Evolutionary conservation across 176 grass and related monocot genomes (phyloP), one percentile per base, ranked within the genome.

Genomic region (Alopecurus myosuroides): DNA sequence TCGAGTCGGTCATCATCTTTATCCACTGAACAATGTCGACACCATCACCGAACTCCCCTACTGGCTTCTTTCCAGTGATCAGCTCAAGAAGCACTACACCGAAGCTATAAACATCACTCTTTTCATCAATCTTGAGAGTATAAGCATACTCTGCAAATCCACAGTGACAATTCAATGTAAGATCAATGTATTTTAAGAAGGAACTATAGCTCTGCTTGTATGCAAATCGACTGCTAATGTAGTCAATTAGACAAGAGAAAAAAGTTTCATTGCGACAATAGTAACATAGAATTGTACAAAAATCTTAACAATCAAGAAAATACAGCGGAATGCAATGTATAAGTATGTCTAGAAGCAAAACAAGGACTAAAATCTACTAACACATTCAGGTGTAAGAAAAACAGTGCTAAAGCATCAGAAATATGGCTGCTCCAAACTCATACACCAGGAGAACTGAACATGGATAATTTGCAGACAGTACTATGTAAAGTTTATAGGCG

Each of bases 11-110:
- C 78, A 53, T 90, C 60, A 77, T 92, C 40, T 90, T 90, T 65
- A 98, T 93, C 96, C 96, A 98, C 25, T 98, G 96, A 50, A 95
- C 96, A 42, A 98, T 95, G 83, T 98, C 96, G 0, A 98, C 93
- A 11, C 96, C 96, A 42, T 98, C 96, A 1, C 96, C 96, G 0
- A 98, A 98, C 85, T 98, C 96, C 0, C 96, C 96, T 25, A 98
- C 93, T 1, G 96, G 96, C 81, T 98, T 95, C 81, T 89, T 88
- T 70, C 96, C 93, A 0, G 92, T 90, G 30, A 98, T 86, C 73
- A 98, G 83, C 77, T 98, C 96, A 13, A 98, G 91, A 13, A 98
- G 89, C 17, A 98, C 96, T 3, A 98, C 96, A 0, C 96, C 96
- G 20, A 98, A 98, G 77, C 96, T 98, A 62, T 98, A 98, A 7